phyloP scores from a whole-genome alignment of 2,329 filamentous ascomycete species.

The Trichoderma endophyticum region DNA sequence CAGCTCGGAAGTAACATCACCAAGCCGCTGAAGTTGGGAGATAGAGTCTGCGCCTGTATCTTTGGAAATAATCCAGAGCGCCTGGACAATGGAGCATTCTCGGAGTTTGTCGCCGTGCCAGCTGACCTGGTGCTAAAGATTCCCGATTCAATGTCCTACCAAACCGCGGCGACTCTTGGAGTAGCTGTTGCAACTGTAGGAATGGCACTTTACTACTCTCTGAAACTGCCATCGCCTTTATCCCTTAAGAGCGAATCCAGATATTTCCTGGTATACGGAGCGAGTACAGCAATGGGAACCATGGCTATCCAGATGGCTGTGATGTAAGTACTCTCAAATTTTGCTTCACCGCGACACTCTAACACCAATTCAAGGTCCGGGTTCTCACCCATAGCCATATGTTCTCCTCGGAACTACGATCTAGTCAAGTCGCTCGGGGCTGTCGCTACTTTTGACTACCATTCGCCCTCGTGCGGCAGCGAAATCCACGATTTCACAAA shows the following conservation, averaged over 20 bases:
- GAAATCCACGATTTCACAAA: not conserved
- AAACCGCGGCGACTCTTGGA: not conserved
- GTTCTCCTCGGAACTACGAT: not conserved
- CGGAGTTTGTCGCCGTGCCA: not conserved
- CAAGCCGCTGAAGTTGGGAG: not conserved
- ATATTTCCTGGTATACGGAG: not conserved
- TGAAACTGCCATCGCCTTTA: not conserved
- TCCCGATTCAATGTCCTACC: not conserved
- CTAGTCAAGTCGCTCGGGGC: not conserved
- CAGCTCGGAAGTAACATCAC: not conserved
- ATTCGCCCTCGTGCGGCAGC: not conserved
- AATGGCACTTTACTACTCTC: not conserved
- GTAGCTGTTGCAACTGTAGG: not conserved
- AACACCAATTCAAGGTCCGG: not conserved
- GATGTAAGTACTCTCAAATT: not conserved
- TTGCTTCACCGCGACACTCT: not conserved
- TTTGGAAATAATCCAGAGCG: not conserved
- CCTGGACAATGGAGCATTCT: not conserved
- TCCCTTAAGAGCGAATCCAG: not conserved
- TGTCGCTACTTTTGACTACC: not conserved
- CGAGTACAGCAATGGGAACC: not conserved
- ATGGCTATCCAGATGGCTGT: not conserved
- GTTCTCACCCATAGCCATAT: not conserved
- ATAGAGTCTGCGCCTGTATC: not conserved
- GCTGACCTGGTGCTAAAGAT: not conserved